Evolutionary conservation across 2,329 filamentous ascomycete genomes (phyloP), one percentile per base, ranked within the genome.

Genomic region (Acrodontium crateriforme): DNA sequence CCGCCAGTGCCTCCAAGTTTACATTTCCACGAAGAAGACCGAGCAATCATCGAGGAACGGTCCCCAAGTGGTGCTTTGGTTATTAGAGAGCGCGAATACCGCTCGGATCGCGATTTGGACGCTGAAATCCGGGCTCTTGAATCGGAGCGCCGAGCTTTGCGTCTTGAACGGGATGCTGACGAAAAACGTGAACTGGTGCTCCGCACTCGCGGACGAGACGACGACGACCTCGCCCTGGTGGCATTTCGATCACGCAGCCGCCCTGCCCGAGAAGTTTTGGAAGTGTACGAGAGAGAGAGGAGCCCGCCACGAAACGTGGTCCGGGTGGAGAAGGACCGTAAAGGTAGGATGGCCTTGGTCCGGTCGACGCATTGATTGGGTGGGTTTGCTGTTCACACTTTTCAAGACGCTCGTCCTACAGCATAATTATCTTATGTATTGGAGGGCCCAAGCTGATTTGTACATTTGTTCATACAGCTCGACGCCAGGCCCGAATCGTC

Each of bases 331-430:
- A 83, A 79, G 65, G 83, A 94, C 61, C 78, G 78, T 66, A 89
- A 81, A 84, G 84, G 85, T 91, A 89, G 77, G 79, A 75, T 89
- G 73, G 72, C 75, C 65, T 74, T 85, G 62, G 80, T 78, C 63
- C 70, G 81, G 57, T 79, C 78, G 49, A 73, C 74, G 61, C 68
- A 73, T 57, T 70, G 63, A 58, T 22, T 12, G 20, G 20, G 20
- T 22, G 20, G 20, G 20, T 22, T 22, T 12, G n/a, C 20, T 8
- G 13, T 22, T 8, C 20, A 10, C 13, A 12, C 10, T 12, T 4
- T 8, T 8, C 13, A 12, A 22, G 5, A n/a, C 13, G 4, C 20
- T 22, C 8, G 10, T n/a, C 13, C 8, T 22, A n/a, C n/a, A n/a
- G n/a, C n/a, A n/a, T n/a, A n/a, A 10, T 8, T 8, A 8, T 12